A percentile compares a stretch with the other conserved stretches of the same genome.
phyloP scores from a whole-genome alignment of 352 stramenopile genomes.

The Globisporangium lucens region DNA sequence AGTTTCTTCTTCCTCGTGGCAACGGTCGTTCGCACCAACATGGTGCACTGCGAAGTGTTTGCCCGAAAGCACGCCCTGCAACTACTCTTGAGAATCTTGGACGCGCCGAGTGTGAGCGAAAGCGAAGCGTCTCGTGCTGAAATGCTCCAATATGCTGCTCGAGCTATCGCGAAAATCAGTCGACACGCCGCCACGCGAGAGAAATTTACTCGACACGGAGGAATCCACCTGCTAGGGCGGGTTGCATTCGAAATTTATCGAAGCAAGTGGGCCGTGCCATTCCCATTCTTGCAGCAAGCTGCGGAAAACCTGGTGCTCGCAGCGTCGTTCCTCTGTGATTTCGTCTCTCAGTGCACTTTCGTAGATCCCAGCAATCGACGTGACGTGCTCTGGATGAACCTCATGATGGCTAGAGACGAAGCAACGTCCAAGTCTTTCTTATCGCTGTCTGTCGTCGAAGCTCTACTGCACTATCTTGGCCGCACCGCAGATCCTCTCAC shows the following conservation, averaged over 20 bases:
- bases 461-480: conserved; percentile 9
- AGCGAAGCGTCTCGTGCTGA: conserved; percentile 15
- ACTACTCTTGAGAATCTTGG: conserved; percentile 15
- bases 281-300: conserved; percentile 3
- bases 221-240: conserved; percentile 20
- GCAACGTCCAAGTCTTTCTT: background rate
- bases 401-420: conserved; percentile 1
- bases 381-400: conserved; percentile 7
- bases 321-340: conserved; percentile 28
- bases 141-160: conserved; percentile 23
- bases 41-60: conserved; percentile 30
- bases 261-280: background rate
- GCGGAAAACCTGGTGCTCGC: conserved; percentile 29
- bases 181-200: conserved; percentile 13
- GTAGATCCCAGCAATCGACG: conserved; percentile 4
- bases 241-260: conserved; percentile 20
- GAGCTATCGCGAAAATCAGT: conserved; percentile 26
- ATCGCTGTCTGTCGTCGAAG: conserved; percentile 11
- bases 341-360: background rate
- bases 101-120: background rate
- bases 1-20: conserved; percentile 30
- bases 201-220: conserved; percentile 28
- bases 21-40: conserved; percentile 22
- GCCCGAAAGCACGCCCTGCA: conserved; percentile 22
- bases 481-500: background rate